Percentiles rank a stretch among this genome's conserved stretches.
Conservation (phyloP, 495 filamentous ascomycete genomes). For the Mycothermus thermophilus region DNA sequence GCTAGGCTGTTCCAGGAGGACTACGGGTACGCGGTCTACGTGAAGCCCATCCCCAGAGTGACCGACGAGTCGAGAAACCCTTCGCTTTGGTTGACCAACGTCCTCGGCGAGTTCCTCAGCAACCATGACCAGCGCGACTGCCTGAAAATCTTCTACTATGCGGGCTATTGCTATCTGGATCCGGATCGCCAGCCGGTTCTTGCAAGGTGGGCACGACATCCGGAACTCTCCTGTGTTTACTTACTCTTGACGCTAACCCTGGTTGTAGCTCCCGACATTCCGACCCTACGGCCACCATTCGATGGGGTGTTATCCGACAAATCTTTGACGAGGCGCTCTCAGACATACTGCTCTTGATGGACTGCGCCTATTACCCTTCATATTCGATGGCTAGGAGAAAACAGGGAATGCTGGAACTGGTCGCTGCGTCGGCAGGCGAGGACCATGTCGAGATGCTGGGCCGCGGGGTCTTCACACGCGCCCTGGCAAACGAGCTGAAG, state of each 20-base stretch:
- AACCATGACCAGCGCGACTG: slow-evolving; percentile 31
- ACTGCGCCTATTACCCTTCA: slow-evolving; percentile 34
- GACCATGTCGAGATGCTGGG: slow-evolving; percentile 28
- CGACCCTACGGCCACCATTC: slow-evolving; percentile 25
- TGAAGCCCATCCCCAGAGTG: slow-evolving; percentile 27
- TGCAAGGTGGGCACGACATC: slow-evolving; percentile 23
- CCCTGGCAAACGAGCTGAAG: slow-evolving; percentile 28
- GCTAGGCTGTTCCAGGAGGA: slow-evolving; percentile 26
- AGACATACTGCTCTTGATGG: slow-evolving; percentile 38
- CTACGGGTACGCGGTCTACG: slow-evolving; percentile 30
- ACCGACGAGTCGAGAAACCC: slow-evolving; percentile 27
- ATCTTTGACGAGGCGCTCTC: slow-evolving; percentile 31
- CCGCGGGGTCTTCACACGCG: slow-evolving; percentile 31
- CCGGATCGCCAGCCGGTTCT: slow-evolving; percentile 34
- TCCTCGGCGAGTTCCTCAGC: slow-evolving; percentile 30
- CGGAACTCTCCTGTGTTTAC: neutral
- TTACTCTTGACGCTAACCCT: slow-evolving; percentile 1
- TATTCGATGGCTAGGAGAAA: slow-evolving; percentile 26
- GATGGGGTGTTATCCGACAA: slow-evolving; percentile 35
- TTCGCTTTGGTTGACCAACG: slow-evolving; percentile 28
- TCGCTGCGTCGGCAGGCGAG: slow-evolving; percentile 34
- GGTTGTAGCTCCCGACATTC: slow-evolving; percentile 26
- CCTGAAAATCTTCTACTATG: slow-evolving; percentile 36
- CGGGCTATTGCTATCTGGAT: slow-evolving; percentile 32
- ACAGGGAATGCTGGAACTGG: slow-evolving; percentile 32